Evolutionary conservation across 306 rosid species (phyloP).

Genomic region (Medicago lupulina): DNA sequence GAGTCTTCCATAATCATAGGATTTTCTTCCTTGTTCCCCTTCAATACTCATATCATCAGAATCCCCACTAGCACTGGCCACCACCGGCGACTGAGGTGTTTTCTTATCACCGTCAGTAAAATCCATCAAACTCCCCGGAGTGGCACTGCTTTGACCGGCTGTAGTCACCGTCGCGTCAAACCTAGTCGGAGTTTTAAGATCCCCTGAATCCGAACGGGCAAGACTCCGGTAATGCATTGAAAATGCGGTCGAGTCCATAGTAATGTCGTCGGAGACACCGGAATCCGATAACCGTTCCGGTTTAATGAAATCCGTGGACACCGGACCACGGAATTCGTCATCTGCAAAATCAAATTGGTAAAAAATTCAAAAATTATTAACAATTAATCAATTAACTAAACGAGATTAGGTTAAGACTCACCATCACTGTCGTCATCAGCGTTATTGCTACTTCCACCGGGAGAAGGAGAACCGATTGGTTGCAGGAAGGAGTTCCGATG

Average conservation of each 20-base stretch:
- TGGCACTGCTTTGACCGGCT: constrained; percentile 45
- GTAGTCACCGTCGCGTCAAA: constrained; percentile 52
- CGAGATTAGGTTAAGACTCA: constrained; percentile 4
- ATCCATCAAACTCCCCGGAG: constrained; percentile 70
- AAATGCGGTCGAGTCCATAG: constrained; percentile 91
- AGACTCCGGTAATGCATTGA: constrained; percentile 92
- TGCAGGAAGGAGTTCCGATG: constrained; percentile 39
- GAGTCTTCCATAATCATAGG: constrained; percentile 59
- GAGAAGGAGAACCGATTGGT: constrained; percentile 49
- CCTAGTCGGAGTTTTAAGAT: constrained; percentile 75
- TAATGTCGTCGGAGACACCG: constrained; percentile 74
- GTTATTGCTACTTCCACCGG: constrained; percentile 51
- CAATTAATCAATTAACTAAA: background rate
- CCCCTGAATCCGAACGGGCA: constrained; percentile 77
- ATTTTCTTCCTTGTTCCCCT: constrained; percentile 51
- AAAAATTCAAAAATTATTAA: background rate
- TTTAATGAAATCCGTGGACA: constrained; percentile 77
- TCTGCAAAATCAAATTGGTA: constrained; percentile 50
- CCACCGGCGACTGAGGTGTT: constrained; percentile 37
- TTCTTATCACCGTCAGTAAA: constrained; percentile 56
- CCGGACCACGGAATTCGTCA: constrained; percentile 82
- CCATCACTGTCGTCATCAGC: constrained; percentile 43
- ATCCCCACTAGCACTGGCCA: constrained; percentile 58
- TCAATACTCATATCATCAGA: constrained; percentile 83
- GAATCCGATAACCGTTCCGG: constrained; percentile 73